Evolutionary conservation across 345 rosid species (phyloP), one percentile per base, ranked within the genome.

Genomic region (Linum trigynum): DNA sequence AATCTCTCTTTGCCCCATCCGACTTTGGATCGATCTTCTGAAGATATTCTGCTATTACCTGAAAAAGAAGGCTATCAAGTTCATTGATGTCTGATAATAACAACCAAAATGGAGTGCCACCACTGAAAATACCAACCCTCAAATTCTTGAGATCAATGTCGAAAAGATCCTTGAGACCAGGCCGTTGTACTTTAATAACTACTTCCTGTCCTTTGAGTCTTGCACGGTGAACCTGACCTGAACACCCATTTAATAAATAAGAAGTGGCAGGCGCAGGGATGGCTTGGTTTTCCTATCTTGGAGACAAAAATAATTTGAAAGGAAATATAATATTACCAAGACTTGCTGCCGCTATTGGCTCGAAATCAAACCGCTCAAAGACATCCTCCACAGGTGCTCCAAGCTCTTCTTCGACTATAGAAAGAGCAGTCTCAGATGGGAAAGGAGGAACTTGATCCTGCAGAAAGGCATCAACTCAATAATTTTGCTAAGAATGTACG

Each of bases 361-460:
- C 99, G 72, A 65, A 79, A 74, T 94, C 97, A 76, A 94, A 94
- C 55, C 74, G 78, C 61, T 94, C 92, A 37, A 94, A 94, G 59
- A 86, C 68, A 55, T 78, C 81, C 66, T 76, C 78, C 55, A 90
- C 72, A 14, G 88, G 82, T 57, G 67, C 86, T 81, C 99, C 95
- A 75, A 94, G 96, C 81, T 94, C 99, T 81, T 90, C 95, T 77
- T 88, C 88, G 63, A 90, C 85, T 69, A 86, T 94, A 37, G 91
- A 75, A 55, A 88, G 65, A 61, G 97, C 96, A 56, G 94, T 88
- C 60, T 88, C 91, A 16, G 99, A 94, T 67, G 99, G 82, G 69
- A 94, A 94, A 12, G 99, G 99, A 67, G 99, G 99, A 79, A 94
- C 99, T 88, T 94, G 97, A 85, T 94, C 99, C 99, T 94, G 76